Evolutionary conservation across 73 alveolate genomes (phyloP), one percentile per base, ranked within the genome.

Genomic region (Paramecium sonneborni): DNA sequence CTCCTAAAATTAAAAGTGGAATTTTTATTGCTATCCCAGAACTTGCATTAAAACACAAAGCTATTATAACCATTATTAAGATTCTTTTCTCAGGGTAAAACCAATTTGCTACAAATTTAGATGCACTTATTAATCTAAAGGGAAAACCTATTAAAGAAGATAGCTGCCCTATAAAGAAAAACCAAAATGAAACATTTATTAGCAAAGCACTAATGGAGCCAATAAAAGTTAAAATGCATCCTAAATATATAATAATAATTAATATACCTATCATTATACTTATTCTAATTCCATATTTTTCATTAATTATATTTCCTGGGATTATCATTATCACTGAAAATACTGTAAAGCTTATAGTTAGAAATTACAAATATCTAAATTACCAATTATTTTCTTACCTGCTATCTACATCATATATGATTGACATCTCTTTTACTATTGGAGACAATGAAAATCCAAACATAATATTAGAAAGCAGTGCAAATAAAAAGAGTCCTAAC

Each of bases 41-140:
- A 79, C 90, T 79, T 21, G 90, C 90, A 44, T 79, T 79, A 46
- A 79, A 79, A 24, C 44, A 38, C 28, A 79, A 34, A 20, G 90
- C 90, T n/a, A 79, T 79, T 9, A 79, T 44, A 41, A 79, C 90
- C 90, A 79, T 79, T n/a, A 79, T 44, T 21, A 46, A 10, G 9
- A 79, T 79, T 44, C 90, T 79, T 20, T 79, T 79, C 34, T 79
- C 90, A 10, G 90, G 90, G 56, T 14, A 79, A 18, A 79, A 79
- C 90, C 90, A 79, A 79, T 79, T 79, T 6, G 90, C 90, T 8
- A 79, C 90, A 79, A 79, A 79, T 23, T 79, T 79, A 43, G 90
- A 79, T n/a, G 90, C 72, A 39, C 62, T 30, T 7, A 79, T 79
- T 34, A 79, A 43, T 79, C 90, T 79, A 34, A 79, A 79, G 0